phyloP scores from a whole-genome alignment of 768 basidiomycete genomes.

The Galerina marginata region DNA sequence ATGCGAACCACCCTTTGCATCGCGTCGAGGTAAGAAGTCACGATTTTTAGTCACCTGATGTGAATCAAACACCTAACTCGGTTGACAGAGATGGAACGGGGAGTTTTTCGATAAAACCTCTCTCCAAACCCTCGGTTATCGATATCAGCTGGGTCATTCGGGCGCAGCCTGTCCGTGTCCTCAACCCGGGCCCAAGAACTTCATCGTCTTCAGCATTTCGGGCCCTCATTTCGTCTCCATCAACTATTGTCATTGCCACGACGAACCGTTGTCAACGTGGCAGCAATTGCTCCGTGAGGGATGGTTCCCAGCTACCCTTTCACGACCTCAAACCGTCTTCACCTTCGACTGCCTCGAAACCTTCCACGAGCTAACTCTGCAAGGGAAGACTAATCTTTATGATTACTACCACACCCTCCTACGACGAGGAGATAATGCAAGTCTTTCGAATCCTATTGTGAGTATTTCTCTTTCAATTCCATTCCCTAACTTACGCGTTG shows the following conservation, averaged over 20 bases:
- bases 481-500: neutral
- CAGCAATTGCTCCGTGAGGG: constrained; percentile 1
- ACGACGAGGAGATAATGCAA: neutral
- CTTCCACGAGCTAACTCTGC: constrained; percentile 4
- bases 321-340: constrained; percentile 10
- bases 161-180: neutral
- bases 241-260: neutral
- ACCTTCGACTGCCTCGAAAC: constrained; percentile 15
- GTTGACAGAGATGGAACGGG: neutral
- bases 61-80: too few relatives aligned
- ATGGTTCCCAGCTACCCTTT: constrained; percentile 10
- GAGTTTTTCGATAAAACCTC: neutral
- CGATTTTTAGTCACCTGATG: too few relatives aligned
- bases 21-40: too few relatives aligned
- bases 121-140: neutral
- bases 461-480: neutral
- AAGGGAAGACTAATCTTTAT: constrained; percentile 12
- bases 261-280: neutral
- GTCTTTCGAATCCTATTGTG: neutral
- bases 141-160: neutral
- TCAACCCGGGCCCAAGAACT: neutral
- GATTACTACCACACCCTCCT: constrained; percentile 15
- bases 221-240: neutral
- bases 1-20: too few relatives aligned
- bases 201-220: neutral